These are phyloP conservation scores for Vaccinium corymbosum DNA, from an alignment of 148 eudicot genomes.

Conservation along the genomic window DNA sequence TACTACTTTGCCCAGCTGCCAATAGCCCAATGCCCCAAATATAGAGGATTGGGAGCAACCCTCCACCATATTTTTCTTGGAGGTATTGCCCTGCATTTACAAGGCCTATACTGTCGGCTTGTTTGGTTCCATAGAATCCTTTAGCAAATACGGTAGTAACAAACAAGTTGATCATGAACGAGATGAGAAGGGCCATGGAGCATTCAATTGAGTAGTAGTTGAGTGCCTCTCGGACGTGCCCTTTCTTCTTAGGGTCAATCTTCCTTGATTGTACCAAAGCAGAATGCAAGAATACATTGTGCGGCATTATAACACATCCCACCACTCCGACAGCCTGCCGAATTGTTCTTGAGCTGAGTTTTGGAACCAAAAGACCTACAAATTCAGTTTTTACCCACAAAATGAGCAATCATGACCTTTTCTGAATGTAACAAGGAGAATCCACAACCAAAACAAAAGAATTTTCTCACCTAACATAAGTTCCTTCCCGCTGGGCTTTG, in stretches of 20 bases:
- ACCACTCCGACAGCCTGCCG: conserved; percentile 78
- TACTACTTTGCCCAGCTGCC: conserved; percentile 92
- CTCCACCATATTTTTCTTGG: conserved; percentile 72
- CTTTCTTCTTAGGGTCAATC: conserved; percentile 59
- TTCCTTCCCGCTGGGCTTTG: conserved; percentile 70
- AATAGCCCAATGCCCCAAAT: conserved; percentile 95
- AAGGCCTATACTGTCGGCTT: conserved; percentile 66
- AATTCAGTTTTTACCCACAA: conserved; percentile 3
- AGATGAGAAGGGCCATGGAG: conserved; percentile 52
- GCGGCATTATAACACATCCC: conserved; percentile 87
- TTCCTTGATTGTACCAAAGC: conserved; percentile 86
- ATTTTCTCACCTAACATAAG: conserved; percentile 54
- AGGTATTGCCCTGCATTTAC: conserved; percentile 81
- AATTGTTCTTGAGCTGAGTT: conserved; percentile 61
- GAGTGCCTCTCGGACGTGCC: conserved; percentile 74
- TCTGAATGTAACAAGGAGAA: background rate
- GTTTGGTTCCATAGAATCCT: conserved; percentile 60
- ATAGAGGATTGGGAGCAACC: conserved; percentile 65
- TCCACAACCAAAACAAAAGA: background rate
- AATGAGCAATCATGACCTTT: background rate
- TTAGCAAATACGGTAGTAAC: conserved; percentile 88
- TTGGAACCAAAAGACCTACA: conserved; percentile 77
- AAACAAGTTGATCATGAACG: conserved; percentile 69
- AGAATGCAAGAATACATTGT: conserved; percentile 83
- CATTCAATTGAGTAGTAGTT: conserved; percentile 81